Evolutionary conservation across 1,139 yeast species (phyloP).

Genomic region (Saccharomyces pastorianus): DNA sequence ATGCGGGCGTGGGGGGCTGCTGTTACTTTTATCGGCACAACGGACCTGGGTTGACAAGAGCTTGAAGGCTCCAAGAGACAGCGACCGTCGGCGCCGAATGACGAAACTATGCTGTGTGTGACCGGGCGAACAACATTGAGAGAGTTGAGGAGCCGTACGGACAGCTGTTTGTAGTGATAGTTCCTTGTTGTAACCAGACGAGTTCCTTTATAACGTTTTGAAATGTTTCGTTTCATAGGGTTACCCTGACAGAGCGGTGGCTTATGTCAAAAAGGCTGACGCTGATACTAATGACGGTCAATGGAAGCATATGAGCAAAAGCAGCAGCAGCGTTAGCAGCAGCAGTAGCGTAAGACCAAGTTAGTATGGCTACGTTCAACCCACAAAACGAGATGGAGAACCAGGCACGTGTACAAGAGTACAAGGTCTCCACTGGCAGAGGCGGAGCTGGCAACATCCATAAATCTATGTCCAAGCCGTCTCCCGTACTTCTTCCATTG

Average conservation of each 20-base stretch:
- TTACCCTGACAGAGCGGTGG: neutral
- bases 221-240: neutral
- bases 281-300: neutral
- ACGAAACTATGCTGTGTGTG: neutral
- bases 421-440: constrained; percentile 53
- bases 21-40: neutral
- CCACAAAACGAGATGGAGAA: neutral
- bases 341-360: neutral
- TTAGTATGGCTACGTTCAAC: neutral
- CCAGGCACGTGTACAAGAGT: constrained; percentile 4
- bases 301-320: neutral
- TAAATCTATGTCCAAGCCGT: constrained; percentile 38
- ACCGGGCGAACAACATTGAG: neutral
- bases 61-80: neutral
- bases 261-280: neutral
- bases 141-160: neutral
- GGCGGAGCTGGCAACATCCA: constrained; percentile 77
- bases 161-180: neutral
- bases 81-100: neutral
- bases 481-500: constrained; percentile 49
- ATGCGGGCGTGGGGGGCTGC: neutral
- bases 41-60: neutral
- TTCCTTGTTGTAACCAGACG: neutral
- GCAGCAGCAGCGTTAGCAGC: neutral
- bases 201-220: neutral